Conservation (phyloP, 129 eudicot genomes). For the sunflower (Helianthus annuus) region DNA sequence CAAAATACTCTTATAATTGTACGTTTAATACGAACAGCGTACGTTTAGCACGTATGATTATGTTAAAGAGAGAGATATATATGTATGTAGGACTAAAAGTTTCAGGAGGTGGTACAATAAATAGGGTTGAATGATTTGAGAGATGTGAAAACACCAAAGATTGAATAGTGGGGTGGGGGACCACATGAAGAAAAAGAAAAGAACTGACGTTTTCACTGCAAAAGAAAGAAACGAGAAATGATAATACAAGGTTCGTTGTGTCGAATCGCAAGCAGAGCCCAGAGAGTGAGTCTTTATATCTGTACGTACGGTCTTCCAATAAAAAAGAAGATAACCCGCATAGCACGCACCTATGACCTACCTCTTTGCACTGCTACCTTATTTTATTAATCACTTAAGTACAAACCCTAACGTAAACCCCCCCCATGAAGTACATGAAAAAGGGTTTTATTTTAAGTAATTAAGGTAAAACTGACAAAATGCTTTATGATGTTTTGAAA, state of each 20-base stretch:
- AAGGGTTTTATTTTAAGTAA: neutral
- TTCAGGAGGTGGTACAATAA: neutral
- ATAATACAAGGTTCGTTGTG: conserved; percentile 42
- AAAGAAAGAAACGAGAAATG: conserved; percentile 24
- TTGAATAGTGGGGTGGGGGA: conserved; percentile 19
- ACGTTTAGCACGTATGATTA: too few relatives aligned
- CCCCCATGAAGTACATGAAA: conserved; percentile 9
- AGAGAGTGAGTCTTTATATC: conserved; percentile 20
- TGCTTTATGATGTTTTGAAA: conserved; percentile 26
- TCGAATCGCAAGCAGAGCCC: conserved; percentile 44
- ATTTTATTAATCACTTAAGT: neutral
- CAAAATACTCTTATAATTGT: too few relatives aligned
- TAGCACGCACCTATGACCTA: conserved; percentile 33
- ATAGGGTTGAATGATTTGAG: conserved; percentile 23
- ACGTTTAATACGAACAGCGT: too few relatives aligned
- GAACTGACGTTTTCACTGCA: conserved; percentile 14
- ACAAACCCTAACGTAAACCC: conserved; percentile 28
- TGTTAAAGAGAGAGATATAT: too few relatives aligned
- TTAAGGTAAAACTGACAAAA: conserved; percentile 26
- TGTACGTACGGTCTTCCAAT: conserved; percentile 30
- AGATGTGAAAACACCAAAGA: conserved; percentile 50
- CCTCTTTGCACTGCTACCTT: conserved; percentile 7
- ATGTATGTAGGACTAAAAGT: neutral
- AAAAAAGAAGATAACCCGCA: conserved; percentile 30
- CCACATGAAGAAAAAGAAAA: conserved; percentile 19